phyloP scores from a whole-genome alignment of 352 stramenopile genomes.

The Phytophthora colocasiae region DNA sequence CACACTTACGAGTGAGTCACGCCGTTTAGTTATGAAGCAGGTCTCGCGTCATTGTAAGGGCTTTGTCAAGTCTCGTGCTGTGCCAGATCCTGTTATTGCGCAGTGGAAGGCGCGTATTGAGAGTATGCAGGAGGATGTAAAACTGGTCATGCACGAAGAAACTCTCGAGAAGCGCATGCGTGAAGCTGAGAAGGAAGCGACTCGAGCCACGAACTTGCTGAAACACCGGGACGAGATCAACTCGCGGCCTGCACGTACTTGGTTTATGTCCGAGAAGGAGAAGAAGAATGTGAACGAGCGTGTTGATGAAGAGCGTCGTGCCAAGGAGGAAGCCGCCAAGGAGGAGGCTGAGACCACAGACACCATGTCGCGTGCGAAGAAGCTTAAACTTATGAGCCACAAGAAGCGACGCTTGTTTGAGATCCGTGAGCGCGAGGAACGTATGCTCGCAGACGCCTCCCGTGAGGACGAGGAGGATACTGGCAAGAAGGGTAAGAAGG shows the following conservation, averaged over 20 bases:
- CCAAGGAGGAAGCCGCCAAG: conserved; percentile 48
- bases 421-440: conserved; percentile 84
- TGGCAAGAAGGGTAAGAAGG: conserved; percentile 54
- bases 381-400: conserved; percentile 89
- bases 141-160: conserved; percentile 88
- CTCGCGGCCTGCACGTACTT: conserved; percentile 87
- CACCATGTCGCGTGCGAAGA: conserved; percentile 67
- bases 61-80: conserved; percentile 92
- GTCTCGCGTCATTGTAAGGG: conserved; percentile 89
- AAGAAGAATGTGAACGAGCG: conserved; percentile 86
- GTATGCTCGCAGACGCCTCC: conserved; percentile 71
- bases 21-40: conserved; percentile 95
- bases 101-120: conserved; percentile 90
- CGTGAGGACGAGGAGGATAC: conserved; percentile 46
- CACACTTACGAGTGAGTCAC: conserved; percentile 90
- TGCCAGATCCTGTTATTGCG: conserved; percentile 87
- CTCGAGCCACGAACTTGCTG: conserved; percentile 91
- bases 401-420: conserved; percentile 88
- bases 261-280: conserved; percentile 93
- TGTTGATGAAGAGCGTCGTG: conserved; percentile 70
- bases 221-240: conserved; percentile 92
- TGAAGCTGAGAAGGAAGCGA: conserved; percentile 89
- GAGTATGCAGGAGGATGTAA: conserved; percentile 82
- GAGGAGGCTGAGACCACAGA: conserved; percentile 40
- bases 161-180: conserved; percentile 91